These are phyloP conservation scores for Suillus luteus DNA, from an alignment of 768 basidiomycete genomes.

Conservation along the genomic window DNA sequence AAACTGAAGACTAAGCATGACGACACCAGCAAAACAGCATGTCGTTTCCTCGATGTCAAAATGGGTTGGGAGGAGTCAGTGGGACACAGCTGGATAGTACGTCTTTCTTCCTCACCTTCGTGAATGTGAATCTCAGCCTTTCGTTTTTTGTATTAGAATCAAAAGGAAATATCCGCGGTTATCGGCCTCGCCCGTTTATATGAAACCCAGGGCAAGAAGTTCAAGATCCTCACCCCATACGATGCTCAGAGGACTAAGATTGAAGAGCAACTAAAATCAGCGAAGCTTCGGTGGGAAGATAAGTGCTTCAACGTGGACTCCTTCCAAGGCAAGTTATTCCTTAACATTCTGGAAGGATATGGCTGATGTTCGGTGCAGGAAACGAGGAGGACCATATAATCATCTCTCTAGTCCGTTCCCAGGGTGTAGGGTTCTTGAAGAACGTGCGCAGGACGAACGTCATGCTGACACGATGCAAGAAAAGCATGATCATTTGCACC, in stretches of 20 bases:
- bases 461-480: conserved; percentile 78
- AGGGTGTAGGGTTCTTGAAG: conserved; percentile 61
- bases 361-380: conserved; percentile 44
- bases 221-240: conserved; percentile 78
- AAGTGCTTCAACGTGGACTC: conserved; percentile 57
- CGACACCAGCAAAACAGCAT: conserved; percentile 35
- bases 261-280: conserved; percentile 52
- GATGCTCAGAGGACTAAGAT: conserved; percentile 64
- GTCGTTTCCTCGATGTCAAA: conserved; percentile 42
- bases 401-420: conserved; percentile 65
- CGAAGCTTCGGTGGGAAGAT: conserved; percentile 54
- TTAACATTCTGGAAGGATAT: conserved; percentile 7
- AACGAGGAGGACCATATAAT: conserved; percentile 81
- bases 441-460: conserved; percentile 75
- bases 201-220: conserved; percentile 45
- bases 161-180: conserved; percentile 38
- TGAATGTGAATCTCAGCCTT: no score
- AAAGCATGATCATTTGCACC: conserved; percentile 71
- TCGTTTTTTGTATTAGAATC: conserved; percentile 48
- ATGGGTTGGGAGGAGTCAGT: conserved; percentile 31
- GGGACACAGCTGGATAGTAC: conserved; percentile 29
- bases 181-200: conserved; percentile 50
- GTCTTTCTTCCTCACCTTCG: no score
- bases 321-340: conserved; percentile 33
- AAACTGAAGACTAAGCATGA: conserved; percentile 60